Evolutionary conservation across 352 stramenopile genomes (phyloP).

Genomic region (Labyrinthula sp.): DNA sequence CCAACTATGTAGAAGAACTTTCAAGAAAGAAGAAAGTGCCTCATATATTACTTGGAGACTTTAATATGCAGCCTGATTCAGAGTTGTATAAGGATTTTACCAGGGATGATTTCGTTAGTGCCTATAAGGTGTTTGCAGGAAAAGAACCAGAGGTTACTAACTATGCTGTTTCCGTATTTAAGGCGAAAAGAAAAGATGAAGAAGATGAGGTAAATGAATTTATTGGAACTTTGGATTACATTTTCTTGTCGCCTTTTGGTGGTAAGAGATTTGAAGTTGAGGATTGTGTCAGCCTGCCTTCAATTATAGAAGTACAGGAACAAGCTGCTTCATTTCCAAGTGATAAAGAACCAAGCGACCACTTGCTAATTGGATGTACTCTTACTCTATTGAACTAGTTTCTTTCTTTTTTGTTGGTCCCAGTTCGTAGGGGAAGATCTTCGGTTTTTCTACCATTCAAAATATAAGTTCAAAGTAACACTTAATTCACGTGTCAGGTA

Average conservation of each 20-base stretch:
- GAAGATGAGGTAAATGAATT: conserved; percentile 40
- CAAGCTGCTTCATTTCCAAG: conserved; percentile 40
- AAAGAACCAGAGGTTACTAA: conserved; percentile 59
- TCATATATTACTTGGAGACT: conserved; percentile 53
- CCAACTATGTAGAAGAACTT: conserved; percentile 34
- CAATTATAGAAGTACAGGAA: conserved; percentile 34
- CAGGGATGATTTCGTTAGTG: conserved; percentile 29
- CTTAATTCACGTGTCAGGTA: too few relatives aligned
- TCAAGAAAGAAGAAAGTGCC: conserved; percentile 35
- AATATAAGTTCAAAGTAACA: too few relatives aligned
- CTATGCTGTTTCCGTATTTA: conserved; percentile 35
- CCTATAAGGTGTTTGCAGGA: conserved; percentile 38
- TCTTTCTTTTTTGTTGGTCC: too few relatives aligned
- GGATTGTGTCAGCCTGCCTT: conserved; percentile 32
- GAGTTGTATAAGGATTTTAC: conserved; percentile 48
- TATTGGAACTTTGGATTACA: conserved; percentile 58
- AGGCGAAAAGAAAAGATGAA: conserved; percentile 6
- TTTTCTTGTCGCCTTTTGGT: conserved; percentile 39
- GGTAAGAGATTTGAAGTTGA: conserved; percentile 39
- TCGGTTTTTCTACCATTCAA: too few relatives aligned
- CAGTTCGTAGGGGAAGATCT: too few relatives aligned
- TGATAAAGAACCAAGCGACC: conserved; percentile 48
- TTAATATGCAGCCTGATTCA: conserved; percentile 52
- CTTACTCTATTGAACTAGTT: conserved; percentile 11
- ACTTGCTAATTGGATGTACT: conserved; percentile 46